Conservation (phyloP, 768 basidiomycete genomes). For the Megacollybia marginata region DNA sequence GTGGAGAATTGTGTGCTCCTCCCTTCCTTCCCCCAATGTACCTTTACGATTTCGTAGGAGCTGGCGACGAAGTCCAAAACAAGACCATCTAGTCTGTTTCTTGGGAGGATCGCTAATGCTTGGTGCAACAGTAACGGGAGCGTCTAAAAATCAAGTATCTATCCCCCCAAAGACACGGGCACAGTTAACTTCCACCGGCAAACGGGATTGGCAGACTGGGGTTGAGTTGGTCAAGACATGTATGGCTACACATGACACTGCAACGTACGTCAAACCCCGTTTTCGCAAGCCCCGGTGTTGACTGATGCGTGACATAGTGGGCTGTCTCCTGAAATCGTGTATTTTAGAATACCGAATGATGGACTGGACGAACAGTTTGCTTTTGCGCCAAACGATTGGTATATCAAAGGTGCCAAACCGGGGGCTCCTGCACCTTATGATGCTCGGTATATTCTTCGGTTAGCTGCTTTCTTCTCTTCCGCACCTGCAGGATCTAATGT, state of each 20-base stretch:
- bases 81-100: slow-evolving; percentile 96
- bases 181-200: slow-evolving; percentile 53
- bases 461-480: slow-evolving; percentile 11
- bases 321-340: slow-evolving; percentile 82
- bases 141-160: slow-evolving; percentile 44
- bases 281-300: not conserved
- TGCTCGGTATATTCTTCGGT: slow-evolving; percentile 89
- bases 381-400: slow-evolving; percentile 67
- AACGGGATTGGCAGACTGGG: slow-evolving; percentile 79
- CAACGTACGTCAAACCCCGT: slow-evolving; percentile 48
- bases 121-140: slow-evolving; percentile 68
- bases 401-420: slow-evolving; percentile 71
- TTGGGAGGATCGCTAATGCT: slow-evolving; percentile 88
- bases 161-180: slow-evolving; percentile 52
- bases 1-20: slow-evolving; percentile 29
- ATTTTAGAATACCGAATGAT: slow-evolving; percentile 67
- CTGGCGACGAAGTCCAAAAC: slow-evolving; percentile 79
- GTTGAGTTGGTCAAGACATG: slow-evolving; percentile 81
- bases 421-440: slow-evolving; percentile 56
- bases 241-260: slow-evolving; percentile 76
- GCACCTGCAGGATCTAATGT: not conserved
- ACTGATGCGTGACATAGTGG: slow-evolving; percentile 40
- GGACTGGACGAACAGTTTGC: slow-evolving; percentile 27
- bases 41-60: slow-evolving; percentile 29
- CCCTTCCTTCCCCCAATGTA: not conserved